A percentile compares a stretch with the other conserved stretches of the same genome.
phyloP scores from a whole-genome alignment of 139 green algal species.

The Gonium pectorale region DNA sequence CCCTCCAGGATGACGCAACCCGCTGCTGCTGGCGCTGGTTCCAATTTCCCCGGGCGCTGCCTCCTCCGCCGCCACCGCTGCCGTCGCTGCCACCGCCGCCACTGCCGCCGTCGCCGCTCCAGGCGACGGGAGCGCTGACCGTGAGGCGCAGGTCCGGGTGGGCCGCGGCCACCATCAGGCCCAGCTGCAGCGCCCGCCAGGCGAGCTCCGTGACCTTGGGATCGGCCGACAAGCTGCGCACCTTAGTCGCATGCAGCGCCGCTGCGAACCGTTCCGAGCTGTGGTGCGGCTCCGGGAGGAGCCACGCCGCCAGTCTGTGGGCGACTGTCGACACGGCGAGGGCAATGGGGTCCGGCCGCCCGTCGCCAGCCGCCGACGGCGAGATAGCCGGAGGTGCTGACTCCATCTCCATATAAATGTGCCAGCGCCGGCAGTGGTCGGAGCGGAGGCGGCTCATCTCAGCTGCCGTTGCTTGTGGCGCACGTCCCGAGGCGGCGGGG shows the following conservation, averaged over 20 bases:
- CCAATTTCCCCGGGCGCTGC: too few species aligned
- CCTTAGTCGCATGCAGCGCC: not conserved
- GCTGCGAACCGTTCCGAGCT: too few species aligned
- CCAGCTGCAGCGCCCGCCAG: not conserved
- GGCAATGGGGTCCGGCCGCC: too few species aligned
- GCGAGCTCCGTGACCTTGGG: not conserved
- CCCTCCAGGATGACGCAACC: too few species aligned
- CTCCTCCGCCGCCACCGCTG: not conserved
- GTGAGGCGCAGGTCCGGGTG: constrained; percentile 9
- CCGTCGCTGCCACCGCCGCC: not conserved
- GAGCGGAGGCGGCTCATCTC: too few species aligned
- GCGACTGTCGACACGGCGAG: too few species aligned
- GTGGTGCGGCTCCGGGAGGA: not conserved
- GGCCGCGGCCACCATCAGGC: constrained; percentile 13
- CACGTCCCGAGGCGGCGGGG: too few species aligned
- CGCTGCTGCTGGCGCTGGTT: too few species aligned
- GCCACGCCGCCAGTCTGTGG: too few species aligned
- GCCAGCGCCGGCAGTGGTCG: too few species aligned
- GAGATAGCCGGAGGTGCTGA: not conserved
- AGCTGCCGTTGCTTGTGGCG: not conserved
- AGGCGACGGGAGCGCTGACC: not conserved
- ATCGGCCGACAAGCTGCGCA: not conserved
- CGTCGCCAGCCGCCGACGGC: too few species aligned
- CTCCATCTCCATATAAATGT: too few species aligned
- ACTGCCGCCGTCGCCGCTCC: not conserved